Base-by-base conservation (phyloP, 2,329 filamentous ascomycete species). In the Aspergillus latus region DNA sequence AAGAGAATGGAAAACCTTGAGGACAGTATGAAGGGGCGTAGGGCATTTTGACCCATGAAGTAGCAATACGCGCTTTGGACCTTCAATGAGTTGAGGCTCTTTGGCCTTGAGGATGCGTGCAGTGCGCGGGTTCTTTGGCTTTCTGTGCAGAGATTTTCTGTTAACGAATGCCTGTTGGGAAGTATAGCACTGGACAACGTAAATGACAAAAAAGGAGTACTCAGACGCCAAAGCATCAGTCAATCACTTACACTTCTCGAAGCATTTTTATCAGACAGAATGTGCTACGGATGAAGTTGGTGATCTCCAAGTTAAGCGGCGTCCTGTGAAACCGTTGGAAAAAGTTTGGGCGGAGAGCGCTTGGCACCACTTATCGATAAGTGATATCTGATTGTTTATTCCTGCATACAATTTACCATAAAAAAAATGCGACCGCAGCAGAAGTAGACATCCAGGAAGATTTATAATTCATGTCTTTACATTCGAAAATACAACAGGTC, bases 81-180 rank as follows among this genome's bases (percentile, higher is more conserved):
- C 94, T 78, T 99, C 94, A 75, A 89, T 79, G 64, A 86, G 80
- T 75, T 97, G 96, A 56, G 94, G 90, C 69, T 90, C 92, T 69
- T 90, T 89, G 77, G 95, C 93, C 74, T 96, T 94, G 71, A 97
- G 87, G 62, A 90, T 92, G 67, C 94, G 88, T 82, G 96, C 96
- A 57, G 92, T 94, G 80, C 94, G 92, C 66, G 93, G 92, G 76
- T 87, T 90, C 68, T 87, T 86, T 57, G 88, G 84, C 78, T 87
- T 87, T 62, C 84, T 87, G 50, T n/a, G 37, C 42, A 58, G 49
- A 57, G 32, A 59, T 54, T 53, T 54, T 5, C 55, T 15, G 40
- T 50, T 30, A 54, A 55, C 59, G 10, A 49, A 28, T 13, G 13
- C 26, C 28, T 15, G 28, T 26, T 36, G 10, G n/a, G 11, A n/a